These are phyloP conservation scores for Viola pubescens DNA, from an alignment of 441 rosid species.

Conservation along the genomic window DNA sequence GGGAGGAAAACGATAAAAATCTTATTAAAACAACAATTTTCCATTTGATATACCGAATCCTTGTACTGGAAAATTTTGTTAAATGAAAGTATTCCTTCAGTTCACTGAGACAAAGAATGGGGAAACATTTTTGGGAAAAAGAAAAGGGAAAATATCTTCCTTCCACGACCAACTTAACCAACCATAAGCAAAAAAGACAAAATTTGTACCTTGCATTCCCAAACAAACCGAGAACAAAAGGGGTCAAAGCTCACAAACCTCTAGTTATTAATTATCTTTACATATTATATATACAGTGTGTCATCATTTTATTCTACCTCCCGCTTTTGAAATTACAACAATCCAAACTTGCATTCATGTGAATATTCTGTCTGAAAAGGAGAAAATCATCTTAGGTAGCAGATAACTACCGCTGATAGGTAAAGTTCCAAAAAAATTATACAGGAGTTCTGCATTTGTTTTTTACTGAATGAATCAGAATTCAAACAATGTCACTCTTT, in stretches of 20 bases:
- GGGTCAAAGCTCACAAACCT: background rate
- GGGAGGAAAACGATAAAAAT: background rate
- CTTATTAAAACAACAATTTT: background rate
- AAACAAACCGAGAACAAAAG: background rate
- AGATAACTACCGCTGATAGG: no score
- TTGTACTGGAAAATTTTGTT: background rate
- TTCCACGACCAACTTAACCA: background rate
- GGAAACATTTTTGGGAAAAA: no score
- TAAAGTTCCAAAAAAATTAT: no score
- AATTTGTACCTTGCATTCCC: background rate
- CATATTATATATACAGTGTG: no score
- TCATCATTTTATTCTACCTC: background rate
- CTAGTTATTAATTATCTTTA: no score
- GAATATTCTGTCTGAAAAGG: no score
- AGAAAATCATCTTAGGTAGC: no score
- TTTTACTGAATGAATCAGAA: no score
- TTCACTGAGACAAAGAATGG: background rate
- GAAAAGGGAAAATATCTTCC: background rate
- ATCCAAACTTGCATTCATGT: no score
- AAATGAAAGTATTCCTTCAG: constrained; percentile 1
- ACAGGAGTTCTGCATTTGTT: no score
- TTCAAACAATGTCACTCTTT: no score
- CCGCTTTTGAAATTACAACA: background rate
- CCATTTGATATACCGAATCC: background rate
- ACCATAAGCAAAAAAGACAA: background rate